Conservation (phyloP, 306 rosid genomes). For the Corylus americana region DNA sequence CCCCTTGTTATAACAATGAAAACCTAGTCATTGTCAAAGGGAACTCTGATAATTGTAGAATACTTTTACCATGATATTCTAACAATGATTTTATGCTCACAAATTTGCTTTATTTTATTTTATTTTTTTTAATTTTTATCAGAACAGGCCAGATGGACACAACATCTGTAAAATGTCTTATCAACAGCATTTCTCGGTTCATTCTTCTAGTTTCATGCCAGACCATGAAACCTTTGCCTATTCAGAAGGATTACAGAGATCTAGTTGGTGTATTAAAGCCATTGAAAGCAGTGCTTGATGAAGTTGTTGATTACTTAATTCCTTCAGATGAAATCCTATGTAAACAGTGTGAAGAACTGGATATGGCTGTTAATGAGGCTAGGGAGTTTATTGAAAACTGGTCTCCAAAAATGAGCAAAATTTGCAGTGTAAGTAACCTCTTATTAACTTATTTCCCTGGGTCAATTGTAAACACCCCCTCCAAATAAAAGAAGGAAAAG, state of each 20-base stretch:
- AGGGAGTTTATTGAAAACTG: conserved; percentile 77
- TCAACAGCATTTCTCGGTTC: conserved; percentile 87
- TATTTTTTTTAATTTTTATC: conserved; percentile 19
- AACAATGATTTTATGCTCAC: conserved; percentile 10
- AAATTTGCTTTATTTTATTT: conserved; percentile 9
- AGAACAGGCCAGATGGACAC: conserved; percentile 68
- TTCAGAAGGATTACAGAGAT: conserved; percentile 63
- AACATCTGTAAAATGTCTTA: conserved; percentile 61
- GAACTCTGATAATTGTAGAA: not conserved
- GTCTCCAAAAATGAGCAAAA: conserved; percentile 74
- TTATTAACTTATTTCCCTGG: not conserved
- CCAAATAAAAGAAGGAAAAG: too few relatives aligned
- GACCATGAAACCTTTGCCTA: conserved; percentile 49
- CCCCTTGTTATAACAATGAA: not conserved
- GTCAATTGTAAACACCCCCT: not conserved
- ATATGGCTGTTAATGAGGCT: conserved; percentile 61
- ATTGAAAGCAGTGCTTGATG: conserved; percentile 81
- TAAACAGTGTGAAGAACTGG: conserved; percentile 76
- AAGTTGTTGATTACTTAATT: conserved; percentile 52
- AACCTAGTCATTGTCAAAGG: conserved; percentile 5
- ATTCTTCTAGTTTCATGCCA: conserved; percentile 86
- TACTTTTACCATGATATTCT: conserved; percentile 2
- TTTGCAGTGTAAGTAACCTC: conserved; percentile 59
- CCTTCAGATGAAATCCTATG: conserved; percentile 49
- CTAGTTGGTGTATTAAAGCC: conserved; percentile 64